Base-by-base conservation (phyloP, 441 rosid species). In the Codiaeum variegatum region DNA sequence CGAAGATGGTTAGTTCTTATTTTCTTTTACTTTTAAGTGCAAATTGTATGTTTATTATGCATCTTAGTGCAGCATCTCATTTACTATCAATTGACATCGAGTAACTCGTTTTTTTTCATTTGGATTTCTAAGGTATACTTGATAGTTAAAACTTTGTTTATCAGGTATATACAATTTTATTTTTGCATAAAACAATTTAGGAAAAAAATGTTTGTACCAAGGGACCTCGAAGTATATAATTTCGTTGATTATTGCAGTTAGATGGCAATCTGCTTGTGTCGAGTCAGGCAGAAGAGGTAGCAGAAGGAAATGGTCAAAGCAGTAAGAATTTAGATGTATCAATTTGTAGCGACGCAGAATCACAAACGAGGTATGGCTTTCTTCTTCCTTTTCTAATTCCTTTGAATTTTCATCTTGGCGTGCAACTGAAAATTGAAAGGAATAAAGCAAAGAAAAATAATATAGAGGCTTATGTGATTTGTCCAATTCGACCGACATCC, bases 1-100 rank as follows among this genome's bases (percentile, higher is more conserved):
- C 77, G 62, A 70, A 75, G 60, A 55, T 76, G 86, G 89, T 88
- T 70, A 81, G 85, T 73, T 74, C 40, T 66, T 32, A 23, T 32
- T 66, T 42, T 49, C 60, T 80, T 62, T 28, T 12, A 72, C 54
- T 66, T 73, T 26, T 32, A 34, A 47, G 24, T 29, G 32, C 5
- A 36, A 46, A 66, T 55, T 55, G 29, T 49, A 59, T 73, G 44
- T 62, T 44, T 64, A 63, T n/a, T 69, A 47, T 77, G 23, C 31
- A 8, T 23, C 42, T 49, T 28, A 19, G 16, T 36, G 28, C 46
- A 19, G 63, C 32, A 55, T 21, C 42, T 51, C 54, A 3, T 34
- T 34, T 68, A n/a, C 32, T 66, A 16, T 66, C 15, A 46, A 32
- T 18, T 46, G 24, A 60, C 23, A 0, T 23, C 1, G 0, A 24